Evolutionary conservation across 345 rosid species (phyloP).

Genomic region (Brassica carinata): DNA sequence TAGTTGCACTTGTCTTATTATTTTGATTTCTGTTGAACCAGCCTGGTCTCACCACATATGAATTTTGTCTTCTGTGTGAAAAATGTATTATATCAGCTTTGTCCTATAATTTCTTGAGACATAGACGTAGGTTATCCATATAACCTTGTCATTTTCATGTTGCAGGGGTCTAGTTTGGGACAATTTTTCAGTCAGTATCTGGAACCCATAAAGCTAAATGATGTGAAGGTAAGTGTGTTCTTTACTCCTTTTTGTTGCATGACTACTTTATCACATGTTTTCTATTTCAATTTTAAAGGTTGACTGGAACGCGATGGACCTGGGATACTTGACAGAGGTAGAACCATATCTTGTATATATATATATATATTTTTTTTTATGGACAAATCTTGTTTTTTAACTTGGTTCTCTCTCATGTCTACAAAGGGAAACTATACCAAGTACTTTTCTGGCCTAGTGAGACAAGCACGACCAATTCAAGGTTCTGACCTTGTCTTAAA

Average conservation of each 20-base stretch:
- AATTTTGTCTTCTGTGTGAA: conserved; percentile 9
- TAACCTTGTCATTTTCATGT: conserved; percentile 13
- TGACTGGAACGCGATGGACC: conserved; percentile 84
- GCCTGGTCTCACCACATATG: background rate
- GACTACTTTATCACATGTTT: conserved; percentile 9
- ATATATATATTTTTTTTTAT: background rate
- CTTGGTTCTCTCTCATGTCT: conserved; percentile 28
- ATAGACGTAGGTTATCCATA: conserved; percentile 1
- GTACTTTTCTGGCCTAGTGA: conserved; percentile 66
- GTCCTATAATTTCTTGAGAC: conserved; percentile 14
- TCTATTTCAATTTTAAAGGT: conserved; percentile 53
- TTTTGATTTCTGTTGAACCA: background rate
- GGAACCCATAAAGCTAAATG: conserved; percentile 90
- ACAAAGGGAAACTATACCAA: conserved; percentile 67
- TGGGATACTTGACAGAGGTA: conserved; percentile 93
- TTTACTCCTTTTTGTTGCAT: conserved; percentile 20
- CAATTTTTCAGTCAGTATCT: conserved; percentile 89
- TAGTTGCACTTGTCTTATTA: conserved; percentile 19
- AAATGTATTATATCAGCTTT: conserved; percentile 22
- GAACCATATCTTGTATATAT: conserved; percentile 13
- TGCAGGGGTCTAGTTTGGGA: conserved; percentile 96
- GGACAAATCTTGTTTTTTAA: conserved; percentile 11
- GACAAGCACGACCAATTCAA: conserved; percentile 62
- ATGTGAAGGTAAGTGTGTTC: conserved; percentile 59
- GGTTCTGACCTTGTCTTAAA: conserved; percentile 73